Percentiles rank a stretch among this genome's conserved stretches.
phyloP scores from a whole-genome alignment of 371 early-diverging fungal genomes.

The Mucor plumbeus region DNA sequence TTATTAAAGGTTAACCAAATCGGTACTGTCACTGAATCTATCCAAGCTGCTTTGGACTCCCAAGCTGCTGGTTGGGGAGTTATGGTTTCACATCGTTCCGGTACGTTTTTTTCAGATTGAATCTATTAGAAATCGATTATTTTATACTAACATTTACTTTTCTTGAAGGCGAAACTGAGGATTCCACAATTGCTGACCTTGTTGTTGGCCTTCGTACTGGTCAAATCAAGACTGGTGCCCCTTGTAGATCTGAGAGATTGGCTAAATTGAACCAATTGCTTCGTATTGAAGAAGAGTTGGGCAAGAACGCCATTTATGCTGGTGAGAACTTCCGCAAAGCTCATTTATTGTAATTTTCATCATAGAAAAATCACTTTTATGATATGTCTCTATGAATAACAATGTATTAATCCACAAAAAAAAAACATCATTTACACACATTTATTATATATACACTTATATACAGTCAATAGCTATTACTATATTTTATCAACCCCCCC shows the following conservation, averaged over 20 bases:
- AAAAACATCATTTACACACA: too few species aligned
- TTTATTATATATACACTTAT: background rate
- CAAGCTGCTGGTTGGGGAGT: constrained; percentile 94
- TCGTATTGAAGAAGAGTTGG: constrained; percentile 90
- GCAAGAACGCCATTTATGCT: constrained; percentile 84
- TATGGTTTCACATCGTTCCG: constrained; percentile 99
- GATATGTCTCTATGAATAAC: constrained; percentile 1
- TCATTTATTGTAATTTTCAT: constrained; percentile 56
- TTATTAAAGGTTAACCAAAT: constrained; percentile 99
- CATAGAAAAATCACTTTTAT: constrained; percentile 9
- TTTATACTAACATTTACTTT: too few species aligned
- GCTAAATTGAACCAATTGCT: constrained; percentile 99
- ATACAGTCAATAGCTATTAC: background rate
- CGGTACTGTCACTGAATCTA: constrained; percentile 96
- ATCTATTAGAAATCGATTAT: too few species aligned
- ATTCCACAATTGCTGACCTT: constrained; percentile 98
- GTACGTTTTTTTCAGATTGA: background rate
- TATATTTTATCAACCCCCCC: constrained; percentile 1
- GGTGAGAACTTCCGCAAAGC: constrained; percentile 93
- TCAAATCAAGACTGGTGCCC: constrained; percentile 99
- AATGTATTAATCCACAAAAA: background rate
- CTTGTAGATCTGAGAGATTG: constrained; percentile 97
- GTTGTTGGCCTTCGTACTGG: constrained; percentile 97
- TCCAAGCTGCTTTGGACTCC: constrained; percentile 76
- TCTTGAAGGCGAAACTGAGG: constrained; percentile 91